Evolutionary conservation across 2,329 filamentous ascomycete species (phyloP).

Genomic region (Xenosphaeropsis pyriputrescens): DNA sequence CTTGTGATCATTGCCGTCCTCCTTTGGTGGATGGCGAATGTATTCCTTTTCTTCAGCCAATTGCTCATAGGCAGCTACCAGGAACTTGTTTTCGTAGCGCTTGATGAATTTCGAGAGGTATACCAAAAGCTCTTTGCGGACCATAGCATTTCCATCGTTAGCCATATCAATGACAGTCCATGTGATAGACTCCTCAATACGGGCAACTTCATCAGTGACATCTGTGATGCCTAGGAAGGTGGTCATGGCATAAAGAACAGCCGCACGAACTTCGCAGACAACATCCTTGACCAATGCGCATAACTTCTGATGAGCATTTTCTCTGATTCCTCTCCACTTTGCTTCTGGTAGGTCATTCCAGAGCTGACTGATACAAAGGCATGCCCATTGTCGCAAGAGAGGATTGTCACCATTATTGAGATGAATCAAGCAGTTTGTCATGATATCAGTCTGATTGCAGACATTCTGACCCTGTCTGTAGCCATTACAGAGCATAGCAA

Average conservation of each 20-base stretch:
- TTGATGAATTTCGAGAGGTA: slow-evolving; percentile 88
- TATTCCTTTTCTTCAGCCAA: slow-evolving; percentile 70
- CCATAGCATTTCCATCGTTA: slow-evolving; percentile 85
- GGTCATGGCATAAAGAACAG: slow-evolving; percentile 86
- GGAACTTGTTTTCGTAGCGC: slow-evolving; percentile 82
- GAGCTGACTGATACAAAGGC: slow-evolving; percentile 85
- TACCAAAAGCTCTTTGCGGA: slow-evolving; percentile 82
- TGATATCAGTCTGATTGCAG: slow-evolving; percentile 80
- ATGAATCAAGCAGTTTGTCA: slow-evolving; percentile 75
- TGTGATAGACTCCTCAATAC: slow-evolving; percentile 82
- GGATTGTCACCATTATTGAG: slow-evolving; percentile 77
- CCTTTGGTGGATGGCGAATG: slow-evolving; percentile 35
- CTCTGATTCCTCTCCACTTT: slow-evolving; percentile 90
- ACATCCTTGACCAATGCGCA: slow-evolving; percentile 71
- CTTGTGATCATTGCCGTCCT: slow-evolving; percentile 42
- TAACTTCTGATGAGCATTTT: slow-evolving; percentile 69
- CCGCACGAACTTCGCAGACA: slow-evolving; percentile 82
- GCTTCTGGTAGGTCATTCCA: slow-evolving; percentile 86
- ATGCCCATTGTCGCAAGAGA: slow-evolving; percentile 86
- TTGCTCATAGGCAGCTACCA: slow-evolving; percentile 86
- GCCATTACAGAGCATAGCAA: slow-evolving; percentile 92
- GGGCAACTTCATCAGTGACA: slow-evolving; percentile 76
- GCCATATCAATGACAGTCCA: slow-evolving; percentile 83
- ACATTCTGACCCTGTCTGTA: slow-evolving; percentile 87
- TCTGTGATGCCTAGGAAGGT: slow-evolving; percentile 91